Conservation (phyloP, 140 eudicot genomes). For the Oenanthe javanica region DNA sequence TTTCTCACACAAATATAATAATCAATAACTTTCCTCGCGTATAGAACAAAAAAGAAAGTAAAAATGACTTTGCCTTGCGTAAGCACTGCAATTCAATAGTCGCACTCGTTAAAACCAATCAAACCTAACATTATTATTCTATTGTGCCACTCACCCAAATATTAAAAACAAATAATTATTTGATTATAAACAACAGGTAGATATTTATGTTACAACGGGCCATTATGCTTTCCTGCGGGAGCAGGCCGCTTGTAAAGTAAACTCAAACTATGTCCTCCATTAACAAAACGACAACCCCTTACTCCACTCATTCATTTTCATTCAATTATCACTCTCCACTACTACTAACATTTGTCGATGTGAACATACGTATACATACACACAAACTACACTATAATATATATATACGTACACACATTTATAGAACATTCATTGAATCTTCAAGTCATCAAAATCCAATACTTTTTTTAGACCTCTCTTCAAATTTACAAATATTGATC, state of each 20-base stretch:
- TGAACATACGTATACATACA: too few species aligned
- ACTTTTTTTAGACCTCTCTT: background rate
- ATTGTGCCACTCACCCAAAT: background rate
- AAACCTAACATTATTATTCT: background rate
- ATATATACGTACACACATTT: background rate
- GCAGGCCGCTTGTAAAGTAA: background rate
- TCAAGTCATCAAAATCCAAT: background rate
- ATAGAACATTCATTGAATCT: background rate
- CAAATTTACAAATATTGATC: background rate
- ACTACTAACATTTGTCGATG: background rate
- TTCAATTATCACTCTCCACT: conserved; percentile 8
- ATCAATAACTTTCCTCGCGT: background rate
- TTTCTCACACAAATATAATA: background rate
- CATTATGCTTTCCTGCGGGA: background rate
- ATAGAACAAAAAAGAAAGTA: background rate
- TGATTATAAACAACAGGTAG: background rate
- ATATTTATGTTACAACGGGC: background rate
- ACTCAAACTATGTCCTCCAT: background rate
- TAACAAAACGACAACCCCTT: background rate
- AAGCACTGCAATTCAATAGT: background rate
- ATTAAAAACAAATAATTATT: background rate
- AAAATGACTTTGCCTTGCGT: background rate
- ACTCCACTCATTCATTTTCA: background rate
- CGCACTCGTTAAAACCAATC: background rate
- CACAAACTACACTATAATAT: too few species aligned